Evolutionary conservation across 257 asterid genomes (phyloP).

Genomic region (Verbena officinalis): DNA sequence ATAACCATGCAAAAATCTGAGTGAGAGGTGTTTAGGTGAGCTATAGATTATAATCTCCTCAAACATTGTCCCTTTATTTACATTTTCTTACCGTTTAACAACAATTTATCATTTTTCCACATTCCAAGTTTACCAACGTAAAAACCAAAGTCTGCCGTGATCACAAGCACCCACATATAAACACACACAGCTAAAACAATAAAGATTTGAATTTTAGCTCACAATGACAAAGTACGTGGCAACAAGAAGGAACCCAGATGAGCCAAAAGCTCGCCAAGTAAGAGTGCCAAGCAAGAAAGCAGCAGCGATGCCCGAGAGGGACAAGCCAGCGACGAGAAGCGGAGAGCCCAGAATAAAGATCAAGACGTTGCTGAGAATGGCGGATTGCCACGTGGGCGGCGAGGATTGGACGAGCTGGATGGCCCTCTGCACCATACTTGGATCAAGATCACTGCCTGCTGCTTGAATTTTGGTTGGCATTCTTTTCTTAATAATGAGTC

Average conservation of each 20-base stretch:
- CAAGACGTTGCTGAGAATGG: conserved; percentile 45
- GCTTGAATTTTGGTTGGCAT: conserved; percentile 36
- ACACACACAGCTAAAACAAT: neutral
- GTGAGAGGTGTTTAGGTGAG: too few relatives aligned
- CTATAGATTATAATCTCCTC: too few relatives aligned
- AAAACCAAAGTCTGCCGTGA: neutral
- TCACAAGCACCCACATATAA: neutral
- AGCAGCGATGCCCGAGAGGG: conserved; percentile 54
- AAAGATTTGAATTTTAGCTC: conserved; percentile 33
- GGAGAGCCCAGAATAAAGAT: conserved; percentile 59
- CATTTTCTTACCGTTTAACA: too few relatives aligned
- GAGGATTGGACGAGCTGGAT: conserved; percentile 46
- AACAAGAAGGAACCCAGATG: conserved; percentile 63
- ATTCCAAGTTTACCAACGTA: neutral
- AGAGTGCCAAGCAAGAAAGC: conserved; percentile 71
- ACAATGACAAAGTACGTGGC: conserved; percentile 64
- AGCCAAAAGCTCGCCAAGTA: conserved; percentile 70
- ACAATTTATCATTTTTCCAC: neutral
- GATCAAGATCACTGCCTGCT: conserved; percentile 42
- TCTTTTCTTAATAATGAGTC: conserved; percentile 22
- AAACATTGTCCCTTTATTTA: too few relatives aligned
- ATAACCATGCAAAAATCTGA: neutral
- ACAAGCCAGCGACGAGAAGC: conserved; percentile 54
- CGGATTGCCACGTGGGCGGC: conserved; percentile 65
- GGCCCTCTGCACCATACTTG: conserved; percentile 41